Evolutionary conservation across 768 basidiomycete genomes (phyloP), one percentile per base, ranked within the genome.

Genomic region (Boletus coccyginus): DNA sequence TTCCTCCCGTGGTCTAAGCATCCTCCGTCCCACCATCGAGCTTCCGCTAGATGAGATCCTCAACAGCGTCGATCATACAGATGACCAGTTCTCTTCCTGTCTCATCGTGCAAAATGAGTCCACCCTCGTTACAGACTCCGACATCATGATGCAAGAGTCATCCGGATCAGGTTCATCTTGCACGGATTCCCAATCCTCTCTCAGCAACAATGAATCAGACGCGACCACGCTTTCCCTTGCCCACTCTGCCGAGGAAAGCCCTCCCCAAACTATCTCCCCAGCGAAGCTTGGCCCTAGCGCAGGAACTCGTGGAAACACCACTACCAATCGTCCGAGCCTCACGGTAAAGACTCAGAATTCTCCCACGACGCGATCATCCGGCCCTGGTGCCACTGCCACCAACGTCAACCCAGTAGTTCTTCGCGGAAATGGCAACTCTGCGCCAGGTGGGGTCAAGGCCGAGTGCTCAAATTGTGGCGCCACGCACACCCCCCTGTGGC

Each of bases 391-490:
- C 27, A 88, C 85, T 2, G 81, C 84, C 21, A 85, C 85, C 27
- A 83, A 75, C 59, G 70, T 82, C 36, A 81, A 80, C 61, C 75
- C 79, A 7, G 72, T 77, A 4, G 70, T 78, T 13, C 72, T 74
- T 44, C 65, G 66, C 8, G 60, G 60, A 10, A 69, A 61, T 47
- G 38, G 56, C 54, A 69, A 75, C 63, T 73, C 78, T 29, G 80
- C 81, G 1, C 81, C 80, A 6, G 80, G 78, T 21, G 82, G 82
- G 32, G 79, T 81, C 56, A 93, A 92, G 74, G 88, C 89, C 7
- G 92, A 92, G 63, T 93, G 92, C 66, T 87, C 87, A 8, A 93
- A 92, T 70, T 93, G 91, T 63, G 92, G 91, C 21, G 91, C 91
- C 5, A 93, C 90, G 0, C 90, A 92, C 60, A 93, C 92, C 0